Conservation (phyloP, 2,329 filamentous ascomycete genomes). For the Colletotrichum karsti region DNA sequence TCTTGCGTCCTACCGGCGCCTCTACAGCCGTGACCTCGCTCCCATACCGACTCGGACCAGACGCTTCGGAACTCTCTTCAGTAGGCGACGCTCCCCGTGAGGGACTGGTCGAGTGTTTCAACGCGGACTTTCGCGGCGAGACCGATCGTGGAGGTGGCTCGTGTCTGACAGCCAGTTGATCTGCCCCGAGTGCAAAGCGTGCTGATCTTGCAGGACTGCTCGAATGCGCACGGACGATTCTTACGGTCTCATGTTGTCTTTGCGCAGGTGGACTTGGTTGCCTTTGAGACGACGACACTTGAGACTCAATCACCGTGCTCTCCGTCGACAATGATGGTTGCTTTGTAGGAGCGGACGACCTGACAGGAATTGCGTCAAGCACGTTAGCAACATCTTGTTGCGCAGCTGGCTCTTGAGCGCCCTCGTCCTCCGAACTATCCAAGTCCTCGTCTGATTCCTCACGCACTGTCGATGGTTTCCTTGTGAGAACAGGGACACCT, state of each 20-base stretch:
- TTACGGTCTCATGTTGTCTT: constrained; percentile 28
- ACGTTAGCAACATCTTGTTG: constrained; percentile 28
- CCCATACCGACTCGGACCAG: constrained; percentile 36
- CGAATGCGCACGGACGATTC: constrained; percentile 50
- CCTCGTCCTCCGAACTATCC: constrained; percentile 29
- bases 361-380: constrained; percentile 45
- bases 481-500: constrained; percentile 33
- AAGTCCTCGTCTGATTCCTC: constrained; percentile 56
- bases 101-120: constrained; percentile 70
- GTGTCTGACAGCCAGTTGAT: constrained; percentile 68
- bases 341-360: constrained; percentile 29
- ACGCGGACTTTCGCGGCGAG: constrained; percentile 80
- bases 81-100: constrained; percentile 61
- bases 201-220: constrained; percentile 74
- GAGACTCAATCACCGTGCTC: constrained; percentile 21
- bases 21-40: constrained; percentile 42
- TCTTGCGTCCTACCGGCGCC: constrained; percentile 58
- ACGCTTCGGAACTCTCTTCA: constrained; percentile 56
- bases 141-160: constrained; percentile 75
- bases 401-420: background rate
- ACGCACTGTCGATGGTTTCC: constrained; percentile 53
- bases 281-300: constrained; percentile 14
- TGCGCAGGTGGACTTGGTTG: background rate
- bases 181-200: constrained; percentile 69
- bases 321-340: constrained; percentile 19